These are phyloP conservation scores for Cladosporium sp. DNA, from an alignment of 2,329 filamentous ascomycete species.

Conservation along the genomic window DNA sequence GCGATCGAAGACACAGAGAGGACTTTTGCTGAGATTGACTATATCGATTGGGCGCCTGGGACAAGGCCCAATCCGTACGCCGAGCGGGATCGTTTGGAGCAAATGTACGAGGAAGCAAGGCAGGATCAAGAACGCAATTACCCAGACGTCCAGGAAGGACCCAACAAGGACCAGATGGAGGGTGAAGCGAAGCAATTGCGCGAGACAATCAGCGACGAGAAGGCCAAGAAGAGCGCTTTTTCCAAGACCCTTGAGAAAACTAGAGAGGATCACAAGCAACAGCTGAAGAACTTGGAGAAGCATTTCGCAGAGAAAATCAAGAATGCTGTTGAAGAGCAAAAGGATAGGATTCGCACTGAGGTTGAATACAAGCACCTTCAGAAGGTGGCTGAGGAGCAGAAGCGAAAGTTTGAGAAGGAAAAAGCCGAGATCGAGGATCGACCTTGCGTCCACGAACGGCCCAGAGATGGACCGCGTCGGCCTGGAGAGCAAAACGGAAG, in stretches of 20 bases:
- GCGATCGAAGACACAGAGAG: slow-evolving; percentile 14
- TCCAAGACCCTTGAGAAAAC: slow-evolving; percentile 7
- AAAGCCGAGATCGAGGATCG: neutral
- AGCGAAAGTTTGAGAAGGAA: neutral
- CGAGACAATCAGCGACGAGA: slow-evolving; percentile 11
- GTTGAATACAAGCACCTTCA: slow-evolving; percentile 5
- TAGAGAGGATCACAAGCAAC: slow-evolving; percentile 4
- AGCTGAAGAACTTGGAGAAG: slow-evolving; percentile 5
- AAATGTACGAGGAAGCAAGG: slow-evolving; percentile 12
- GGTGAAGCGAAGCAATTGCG: slow-evolving; percentile 2
- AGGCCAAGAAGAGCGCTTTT: slow-evolving; percentile 6
- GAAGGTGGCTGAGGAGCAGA: slow-evolving; percentile 6
- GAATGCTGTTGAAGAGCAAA: neutral
- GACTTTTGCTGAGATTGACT: slow-evolving; percentile 12
- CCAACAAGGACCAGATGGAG: slow-evolving; percentile 9
- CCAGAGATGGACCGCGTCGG: neutral
- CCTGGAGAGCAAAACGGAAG: neutral
- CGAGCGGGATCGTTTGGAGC: slow-evolving; percentile 10
- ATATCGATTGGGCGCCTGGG: slow-evolving; percentile 4
- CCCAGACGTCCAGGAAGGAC: slow-evolving; percentile 11
- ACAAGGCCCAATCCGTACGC: slow-evolving; percentile 7
- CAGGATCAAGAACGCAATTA: slow-evolving; percentile 14
- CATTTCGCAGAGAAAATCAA: neutral
- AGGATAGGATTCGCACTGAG: neutral
- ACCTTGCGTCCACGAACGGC: neutral